Conservation (phyloP, 306 rosid genomes). For the Hylodesmum podocarpum region DNA sequence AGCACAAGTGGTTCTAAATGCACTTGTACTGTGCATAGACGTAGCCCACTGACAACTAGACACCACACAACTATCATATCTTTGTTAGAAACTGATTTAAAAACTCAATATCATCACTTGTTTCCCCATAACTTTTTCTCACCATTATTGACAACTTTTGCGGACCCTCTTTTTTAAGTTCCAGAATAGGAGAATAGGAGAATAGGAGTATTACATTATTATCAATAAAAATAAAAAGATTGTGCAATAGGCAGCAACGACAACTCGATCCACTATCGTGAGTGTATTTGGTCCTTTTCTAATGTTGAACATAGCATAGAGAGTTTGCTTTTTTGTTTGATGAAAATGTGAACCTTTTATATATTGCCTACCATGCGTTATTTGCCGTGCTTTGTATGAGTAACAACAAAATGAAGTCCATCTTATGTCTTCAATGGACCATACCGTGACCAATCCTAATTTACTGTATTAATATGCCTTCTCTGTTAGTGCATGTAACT, state of each 20-base stretch:
- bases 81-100: slow-evolving; percentile 16
- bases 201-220: slow-evolving; percentile 27
- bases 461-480: slow-evolving; percentile 20
- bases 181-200: slow-evolving; percentile 23
- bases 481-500: slow-evolving; percentile 1
- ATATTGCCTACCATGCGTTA: neutral
- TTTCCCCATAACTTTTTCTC: slow-evolving; percentile 27
- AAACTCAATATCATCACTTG: slow-evolving; percentile 4
- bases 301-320: slow-evolving; percentile 10
- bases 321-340: slow-evolving; percentile 11
- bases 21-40: neutral
- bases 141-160: slow-evolving; percentile 25
- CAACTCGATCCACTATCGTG: slow-evolving; percentile 17
- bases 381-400: neutral
- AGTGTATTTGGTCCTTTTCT: slow-evolving; percentile 18
- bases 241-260: slow-evolving; percentile 23
- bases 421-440: slow-evolving; percentile 28
- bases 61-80: slow-evolving; percentile 25
- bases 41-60: slow-evolving; percentile 16
- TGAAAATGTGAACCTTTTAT: neutral
- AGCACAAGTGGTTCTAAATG: slow-evolving; percentile 25
- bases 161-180: slow-evolving; percentile 15
- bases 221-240: slow-evolving; percentile 21
- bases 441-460: slow-evolving; percentile 16
- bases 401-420: slow-evolving; percentile 27